These are phyloP conservation scores for Asterochloris erici DNA, from an alignment of 139 green algal species.

Conservation along the genomic window DNA sequence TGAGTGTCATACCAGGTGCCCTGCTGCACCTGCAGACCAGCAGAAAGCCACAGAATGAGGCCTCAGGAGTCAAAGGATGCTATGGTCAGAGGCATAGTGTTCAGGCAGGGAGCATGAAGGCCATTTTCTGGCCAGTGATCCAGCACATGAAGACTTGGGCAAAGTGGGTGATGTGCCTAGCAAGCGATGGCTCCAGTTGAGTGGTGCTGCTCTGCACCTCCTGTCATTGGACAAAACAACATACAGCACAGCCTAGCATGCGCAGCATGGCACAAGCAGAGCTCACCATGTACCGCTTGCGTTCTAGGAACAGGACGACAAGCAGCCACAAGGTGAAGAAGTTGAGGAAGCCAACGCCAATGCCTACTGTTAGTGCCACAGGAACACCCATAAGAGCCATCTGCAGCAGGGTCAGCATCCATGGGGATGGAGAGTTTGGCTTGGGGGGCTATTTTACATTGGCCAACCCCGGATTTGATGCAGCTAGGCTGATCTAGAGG, in stretches of 20 bases:
- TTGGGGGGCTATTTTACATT: background rate
- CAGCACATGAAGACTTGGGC: background rate
- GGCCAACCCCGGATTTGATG: background rate
- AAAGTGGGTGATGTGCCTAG: background rate
- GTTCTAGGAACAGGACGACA: slow-evolving; percentile 13
- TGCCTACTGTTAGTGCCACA: slow-evolving; percentile 1
- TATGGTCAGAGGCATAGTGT: too few relatives aligned
- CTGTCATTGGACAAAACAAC: background rate
- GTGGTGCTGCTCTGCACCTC: background rate
- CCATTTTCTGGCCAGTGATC: too few relatives aligned
- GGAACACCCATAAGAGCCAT: slow-evolving; percentile 17
- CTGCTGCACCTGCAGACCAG: background rate
- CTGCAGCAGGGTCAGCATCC: background rate
- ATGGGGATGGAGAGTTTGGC: background rate
- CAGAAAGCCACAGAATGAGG: too few relatives aligned
- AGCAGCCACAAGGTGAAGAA: slow-evolving; percentile 23
- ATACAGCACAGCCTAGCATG: too few relatives aligned
- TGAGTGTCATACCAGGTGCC: background rate
- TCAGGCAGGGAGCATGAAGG: too few relatives aligned
- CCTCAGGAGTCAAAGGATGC: too few relatives aligned
- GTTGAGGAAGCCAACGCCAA: slow-evolving; percentile 9
- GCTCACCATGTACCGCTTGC: slow-evolving; percentile 14
- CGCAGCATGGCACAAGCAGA: background rate
- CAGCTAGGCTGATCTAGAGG: background rate
- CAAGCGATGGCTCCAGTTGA: background rate